Conservation (phyloP, 2,329 filamentous ascomycete species). For the Ophiostoma australiae region DNA sequence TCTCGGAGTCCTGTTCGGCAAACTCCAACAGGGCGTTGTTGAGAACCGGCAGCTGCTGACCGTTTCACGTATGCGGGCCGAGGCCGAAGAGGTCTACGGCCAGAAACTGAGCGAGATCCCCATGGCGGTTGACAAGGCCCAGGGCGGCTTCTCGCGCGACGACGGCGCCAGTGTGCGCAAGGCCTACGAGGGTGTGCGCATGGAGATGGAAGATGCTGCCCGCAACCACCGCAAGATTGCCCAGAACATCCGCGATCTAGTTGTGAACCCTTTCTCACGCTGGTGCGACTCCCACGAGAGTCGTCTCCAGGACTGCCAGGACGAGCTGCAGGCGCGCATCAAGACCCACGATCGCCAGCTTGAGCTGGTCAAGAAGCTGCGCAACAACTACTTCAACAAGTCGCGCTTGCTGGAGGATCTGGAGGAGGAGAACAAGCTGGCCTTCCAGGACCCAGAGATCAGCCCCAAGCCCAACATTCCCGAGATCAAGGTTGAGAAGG, state of each 20-base stretch:
- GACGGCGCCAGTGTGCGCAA: constrained; percentile 95
- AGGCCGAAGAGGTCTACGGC: constrained; percentile 88
- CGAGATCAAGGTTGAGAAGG: constrained; percentile 80
- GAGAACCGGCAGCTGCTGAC: constrained; percentile 94
- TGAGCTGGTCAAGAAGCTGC: constrained; percentile 83
- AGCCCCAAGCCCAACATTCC: constrained; percentile 60
- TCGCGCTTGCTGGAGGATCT: constrained; percentile 92
- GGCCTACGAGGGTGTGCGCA: constrained; percentile 90
- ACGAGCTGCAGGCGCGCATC: constrained; percentile 84
- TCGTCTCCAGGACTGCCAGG: constrained; percentile 88
- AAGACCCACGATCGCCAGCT: constrained; percentile 91
- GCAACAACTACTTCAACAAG: constrained; percentile 98
- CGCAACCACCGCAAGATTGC: constrained; percentile 93
- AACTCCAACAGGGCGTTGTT: constrained; percentile 91
- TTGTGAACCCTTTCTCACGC: constrained; percentile 86
- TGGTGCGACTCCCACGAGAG: constrained; percentile 95
- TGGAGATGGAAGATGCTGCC: constrained; percentile 85
- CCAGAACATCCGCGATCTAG: constrained; percentile 90
- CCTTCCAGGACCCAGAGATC: constrained; percentile 79
- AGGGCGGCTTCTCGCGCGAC: constrained; percentile 79
- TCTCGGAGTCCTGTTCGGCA: constrained; percentile 88
- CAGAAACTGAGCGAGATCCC: constrained; percentile 75
- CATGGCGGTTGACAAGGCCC: constrained; percentile 72
- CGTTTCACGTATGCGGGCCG: constrained; percentile 87
- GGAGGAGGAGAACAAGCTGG: constrained; percentile 97